Base-by-base conservation (phyloP, 306 rosid genomes). In the Astragalus glycyphyllos region DNA sequence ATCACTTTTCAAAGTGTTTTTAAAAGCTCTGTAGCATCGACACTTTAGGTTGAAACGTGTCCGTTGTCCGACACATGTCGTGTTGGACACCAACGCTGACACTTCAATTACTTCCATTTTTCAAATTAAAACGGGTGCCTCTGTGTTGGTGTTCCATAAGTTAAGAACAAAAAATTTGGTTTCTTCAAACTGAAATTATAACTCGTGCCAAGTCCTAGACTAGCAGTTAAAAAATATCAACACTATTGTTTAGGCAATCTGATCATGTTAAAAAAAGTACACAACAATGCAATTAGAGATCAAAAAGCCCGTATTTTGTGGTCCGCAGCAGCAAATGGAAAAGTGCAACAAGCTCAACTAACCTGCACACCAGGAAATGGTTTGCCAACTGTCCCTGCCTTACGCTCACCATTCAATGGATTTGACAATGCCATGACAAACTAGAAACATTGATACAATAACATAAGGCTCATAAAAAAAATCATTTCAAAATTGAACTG, bases 301-400 rank as follows among this genome's bases (percentile, higher is more conserved):
- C 29, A 71, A 10, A 66, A 76, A 64, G 56, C 3, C 71, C 14
- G 17, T 55, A 32, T 47, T 66, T 23, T 16, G 60, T 35, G 20
- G 50, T 17, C 41, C 62, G 16, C 6, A 38, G 35, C 6, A 60
- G 46, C 54, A 83, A 41, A 51, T 12, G 34, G 47, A 34, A 14
- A 37, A 35, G 46, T 14, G 60, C n/a, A n/a, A n/a, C 58, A 20
- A 66, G 77, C 69, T 47, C 59, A 56, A 81, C 89, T 80, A 77
- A 93, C 99, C 97, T 94, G 83, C 9, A 91, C 90, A 42, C 92
- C 95, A 46, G 92, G 99, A 69, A 94, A 87, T 61, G 99, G 99
- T 74, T 91, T 94, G 66, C 97, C 99, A 55, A 91, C 97, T 1
- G 95, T 91, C 51, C 99, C 96, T 20, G 93, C 84, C 77, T 94